Evolutionary conservation across 1,284 basidiomycete genomes (phyloP).

Genomic region (Puccinia polysora): DNA sequence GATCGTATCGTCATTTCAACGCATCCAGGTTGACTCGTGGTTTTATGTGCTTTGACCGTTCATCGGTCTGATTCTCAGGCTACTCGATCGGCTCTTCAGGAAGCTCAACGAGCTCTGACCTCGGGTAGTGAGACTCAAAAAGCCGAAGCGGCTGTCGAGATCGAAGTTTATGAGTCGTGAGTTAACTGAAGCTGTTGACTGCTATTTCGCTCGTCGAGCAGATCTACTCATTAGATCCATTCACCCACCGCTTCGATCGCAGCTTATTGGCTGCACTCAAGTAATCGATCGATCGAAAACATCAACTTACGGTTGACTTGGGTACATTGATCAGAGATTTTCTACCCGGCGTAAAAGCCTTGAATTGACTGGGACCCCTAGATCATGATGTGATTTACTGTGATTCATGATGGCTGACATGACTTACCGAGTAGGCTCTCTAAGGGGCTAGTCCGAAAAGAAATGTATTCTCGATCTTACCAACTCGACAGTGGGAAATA

Average conservation of each 20-base stretch:
- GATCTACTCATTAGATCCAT: too few relatives aligned
- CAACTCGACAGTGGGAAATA: too few relatives aligned
- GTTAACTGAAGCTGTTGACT: too few relatives aligned
- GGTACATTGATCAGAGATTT: too few relatives aligned
- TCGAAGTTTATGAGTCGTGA: constrained; percentile 42
- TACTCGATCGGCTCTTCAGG: constrained; percentile 79
- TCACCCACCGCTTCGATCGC: background rate
- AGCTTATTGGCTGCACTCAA: constrained; percentile 30
- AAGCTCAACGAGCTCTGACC: constrained; percentile 74
- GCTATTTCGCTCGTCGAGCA: too few relatives aligned
- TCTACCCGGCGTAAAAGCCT: too few relatives aligned
- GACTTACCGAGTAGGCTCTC: too few relatives aligned
- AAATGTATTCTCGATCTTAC: too few relatives aligned
- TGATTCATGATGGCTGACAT: too few relatives aligned
- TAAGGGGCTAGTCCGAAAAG: too few relatives aligned
- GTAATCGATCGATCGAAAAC: background rate
- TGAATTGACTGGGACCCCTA: too few relatives aligned
- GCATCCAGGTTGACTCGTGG: background rate
- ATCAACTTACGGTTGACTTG: background rate
- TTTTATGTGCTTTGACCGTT: constrained; percentile 17
- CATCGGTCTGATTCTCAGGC: constrained; percentile 61
- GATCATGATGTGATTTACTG: too few relatives aligned
- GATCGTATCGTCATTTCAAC: background rate
- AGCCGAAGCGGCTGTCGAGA: constrained; percentile 56
- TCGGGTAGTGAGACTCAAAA: constrained; percentile 88